phyloP scores from a whole-genome alignment of 1,284 basidiomycete genomes.

The Trametes pubescens region DNA sequence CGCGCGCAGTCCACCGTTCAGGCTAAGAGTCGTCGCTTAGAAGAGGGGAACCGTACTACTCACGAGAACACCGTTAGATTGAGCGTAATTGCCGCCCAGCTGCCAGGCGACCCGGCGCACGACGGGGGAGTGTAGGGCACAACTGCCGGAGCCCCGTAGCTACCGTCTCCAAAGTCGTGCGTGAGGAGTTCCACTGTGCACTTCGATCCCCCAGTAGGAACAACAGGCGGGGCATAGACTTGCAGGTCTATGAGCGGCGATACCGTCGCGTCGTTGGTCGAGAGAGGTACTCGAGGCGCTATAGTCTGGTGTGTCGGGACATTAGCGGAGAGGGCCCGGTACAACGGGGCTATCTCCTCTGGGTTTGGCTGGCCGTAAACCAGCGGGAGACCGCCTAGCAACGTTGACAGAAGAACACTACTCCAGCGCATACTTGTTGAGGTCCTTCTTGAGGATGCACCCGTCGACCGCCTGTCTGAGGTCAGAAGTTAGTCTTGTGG shows the following conservation, averaged over 20 bases:
- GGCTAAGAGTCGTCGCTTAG: not conserved
- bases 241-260: conserved; percentile 51
- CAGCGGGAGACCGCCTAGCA: not conserved
- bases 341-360: conserved; percentile 20
- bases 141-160: conserved; percentile 23
- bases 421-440: not conserved
- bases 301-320: conserved; percentile 28
- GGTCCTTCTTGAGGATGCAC: too few species aligned
- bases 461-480: too few species aligned
- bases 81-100: conserved; percentile 72
- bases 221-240: conserved; percentile 50
- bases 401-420: not conserved
- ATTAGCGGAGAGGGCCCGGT: conserved; percentile 26
- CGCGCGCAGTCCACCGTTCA: not conserved
- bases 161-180: conserved; percentile 43
- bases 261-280: conserved; percentile 46
- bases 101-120: conserved; percentile 67
- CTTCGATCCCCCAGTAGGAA: conserved; percentile 43
- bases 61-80: conserved; percentile 66
- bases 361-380: conserved; percentile 13
- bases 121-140: conserved; percentile 53
- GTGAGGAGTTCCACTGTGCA: conserved; percentile 48
- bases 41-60: not conserved
- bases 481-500: not conserved
- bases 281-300: conserved; percentile 45